Evolutionary conservation across 75 land plant genomes (phyloP).

Genomic region (Sequoiadendron giganteum): DNA sequence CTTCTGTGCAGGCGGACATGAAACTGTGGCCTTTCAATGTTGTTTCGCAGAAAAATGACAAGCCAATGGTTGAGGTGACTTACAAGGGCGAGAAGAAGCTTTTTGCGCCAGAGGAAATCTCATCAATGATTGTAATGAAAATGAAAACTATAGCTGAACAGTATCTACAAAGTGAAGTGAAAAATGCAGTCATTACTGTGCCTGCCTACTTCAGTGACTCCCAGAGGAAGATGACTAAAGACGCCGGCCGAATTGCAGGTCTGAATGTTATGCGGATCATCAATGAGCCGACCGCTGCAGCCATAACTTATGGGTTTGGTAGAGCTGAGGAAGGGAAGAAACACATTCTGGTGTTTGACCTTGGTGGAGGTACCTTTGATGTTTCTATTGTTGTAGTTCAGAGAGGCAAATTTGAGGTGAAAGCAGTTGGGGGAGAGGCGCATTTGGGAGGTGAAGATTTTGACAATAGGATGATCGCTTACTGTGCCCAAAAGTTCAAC

Average conservation of each 20-base stretch:
- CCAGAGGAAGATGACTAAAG: constrained; percentile 17
- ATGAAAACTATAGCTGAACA: constrained; percentile 25
- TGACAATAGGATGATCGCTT: constrained; percentile 31
- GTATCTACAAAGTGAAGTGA: constrained; percentile 9
- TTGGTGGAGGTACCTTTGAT: constrained; percentile 24
- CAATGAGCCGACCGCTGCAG: constrained; percentile 15
- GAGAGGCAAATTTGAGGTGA: constrained; percentile 10
- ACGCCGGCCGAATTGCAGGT: constrained; percentile 16
- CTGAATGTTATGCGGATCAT: constrained; percentile 19
- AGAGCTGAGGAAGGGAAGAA: no score
- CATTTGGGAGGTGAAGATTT: constrained; percentile 29
- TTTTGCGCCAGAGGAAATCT: constrained; percentile 25
- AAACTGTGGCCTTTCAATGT: constrained; percentile 27
- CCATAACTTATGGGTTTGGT: no score
- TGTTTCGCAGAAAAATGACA: not conserved
- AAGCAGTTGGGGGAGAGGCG: constrained; percentile 15
- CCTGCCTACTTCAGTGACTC: constrained; percentile 20
- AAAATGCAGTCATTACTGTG: constrained; percentile 29
- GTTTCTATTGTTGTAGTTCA: not conserved
- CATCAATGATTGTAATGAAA: constrained; percentile 20
- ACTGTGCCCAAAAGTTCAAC: constrained; percentile 28
- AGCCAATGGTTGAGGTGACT: constrained; percentile 18
- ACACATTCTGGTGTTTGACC: not conserved
- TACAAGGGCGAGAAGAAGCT: constrained; percentile 13
- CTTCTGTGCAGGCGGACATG: constrained; percentile 29